A percentile compares a stretch with the other conserved stretches of the same genome.
Evolutionary conservation across 208 protist genomes (phyloP).

Genomic region (Histomonas meleagridis): DNA sequence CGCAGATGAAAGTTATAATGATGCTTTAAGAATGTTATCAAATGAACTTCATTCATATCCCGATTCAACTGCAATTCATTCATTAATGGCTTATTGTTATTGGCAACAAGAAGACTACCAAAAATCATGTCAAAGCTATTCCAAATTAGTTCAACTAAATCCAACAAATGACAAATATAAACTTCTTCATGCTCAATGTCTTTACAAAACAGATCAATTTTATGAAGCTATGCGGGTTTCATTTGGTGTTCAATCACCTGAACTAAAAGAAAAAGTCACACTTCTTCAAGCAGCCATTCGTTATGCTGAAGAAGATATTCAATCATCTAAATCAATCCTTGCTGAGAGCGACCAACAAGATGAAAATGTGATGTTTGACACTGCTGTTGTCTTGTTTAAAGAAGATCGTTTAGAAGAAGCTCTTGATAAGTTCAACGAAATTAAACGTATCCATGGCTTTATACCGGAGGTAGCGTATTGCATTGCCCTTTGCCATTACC

Average conservation of each 20-base stretch:
- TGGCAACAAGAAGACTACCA: background rate
- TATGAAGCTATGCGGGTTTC: constrained; percentile 19
- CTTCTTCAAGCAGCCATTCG: background rate
- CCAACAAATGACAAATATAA: constrained; percentile 78
- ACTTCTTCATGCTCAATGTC: constrained; percentile 76
- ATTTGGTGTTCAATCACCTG: background rate
- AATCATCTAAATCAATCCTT: background rate
- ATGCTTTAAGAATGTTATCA: background rate
- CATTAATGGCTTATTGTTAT: background rate
- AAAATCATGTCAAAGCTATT: constrained; percentile 18
- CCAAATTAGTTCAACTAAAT: constrained; percentile 54
- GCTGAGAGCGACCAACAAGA: background rate
- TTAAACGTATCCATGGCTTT: background rate
- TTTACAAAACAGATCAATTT: constrained; percentile 79
- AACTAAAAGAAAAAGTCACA: background rate
- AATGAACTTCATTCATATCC: background rate
- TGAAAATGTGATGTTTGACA: background rate
- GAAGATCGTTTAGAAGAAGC: background rate
- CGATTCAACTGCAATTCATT: background rate
- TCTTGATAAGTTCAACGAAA: background rate
- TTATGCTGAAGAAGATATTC: background rate
- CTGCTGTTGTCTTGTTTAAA: background rate
- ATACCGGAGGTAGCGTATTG: background rate
- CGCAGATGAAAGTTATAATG: background rate
- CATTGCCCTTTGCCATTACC: constrained; percentile 10